Conservation (phyloP, 805 yeast species). For the Cyberlindnera maclurae region DNA sequence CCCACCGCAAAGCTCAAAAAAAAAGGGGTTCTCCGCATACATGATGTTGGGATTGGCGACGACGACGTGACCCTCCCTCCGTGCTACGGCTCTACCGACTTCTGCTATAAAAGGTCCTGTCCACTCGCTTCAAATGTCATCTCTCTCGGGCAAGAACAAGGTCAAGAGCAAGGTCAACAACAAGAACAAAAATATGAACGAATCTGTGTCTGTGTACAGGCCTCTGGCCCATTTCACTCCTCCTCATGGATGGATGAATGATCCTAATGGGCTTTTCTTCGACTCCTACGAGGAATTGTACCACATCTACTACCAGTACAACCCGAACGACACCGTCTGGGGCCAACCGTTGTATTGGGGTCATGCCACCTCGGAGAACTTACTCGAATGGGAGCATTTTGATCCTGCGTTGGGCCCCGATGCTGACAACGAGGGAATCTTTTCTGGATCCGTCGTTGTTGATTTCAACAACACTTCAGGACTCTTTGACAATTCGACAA, state of each 20-base stretch:
- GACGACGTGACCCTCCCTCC: too few species aligned
- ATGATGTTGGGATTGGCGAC: too few species aligned
- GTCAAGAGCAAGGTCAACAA: neutral
- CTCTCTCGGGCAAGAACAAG: too few species aligned
- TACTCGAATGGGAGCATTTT: conserved; percentile 28
- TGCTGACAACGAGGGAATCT: conserved; percentile 26
- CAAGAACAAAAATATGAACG: neutral
- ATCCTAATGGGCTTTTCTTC: conserved; percentile 36
- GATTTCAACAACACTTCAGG: conserved; percentile 33
- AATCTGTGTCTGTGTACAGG: neutral
- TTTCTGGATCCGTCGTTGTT: conserved; percentile 31
- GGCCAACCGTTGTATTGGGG: conserved; percentile 35
- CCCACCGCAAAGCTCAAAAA: too few species aligned
- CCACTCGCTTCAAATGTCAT: too few species aligned
- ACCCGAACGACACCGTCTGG: conserved; percentile 29
- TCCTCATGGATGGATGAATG: conserved; percentile 33
- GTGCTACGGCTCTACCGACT: too few species aligned
- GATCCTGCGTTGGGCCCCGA: conserved; percentile 27
- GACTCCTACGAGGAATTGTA: conserved; percentile 25
- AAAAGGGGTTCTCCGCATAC: too few species aligned
- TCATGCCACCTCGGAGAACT: conserved; percentile 31
- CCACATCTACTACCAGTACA: conserved; percentile 34
- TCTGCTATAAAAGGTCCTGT: too few species aligned
- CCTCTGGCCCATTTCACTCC: conserved; percentile 29
- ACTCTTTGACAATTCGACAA: conserved; percentile 22